Base-by-base conservation (phyloP, 2,329 filamentous ascomycete species). In the Exophiala xenobiotica region DNA sequence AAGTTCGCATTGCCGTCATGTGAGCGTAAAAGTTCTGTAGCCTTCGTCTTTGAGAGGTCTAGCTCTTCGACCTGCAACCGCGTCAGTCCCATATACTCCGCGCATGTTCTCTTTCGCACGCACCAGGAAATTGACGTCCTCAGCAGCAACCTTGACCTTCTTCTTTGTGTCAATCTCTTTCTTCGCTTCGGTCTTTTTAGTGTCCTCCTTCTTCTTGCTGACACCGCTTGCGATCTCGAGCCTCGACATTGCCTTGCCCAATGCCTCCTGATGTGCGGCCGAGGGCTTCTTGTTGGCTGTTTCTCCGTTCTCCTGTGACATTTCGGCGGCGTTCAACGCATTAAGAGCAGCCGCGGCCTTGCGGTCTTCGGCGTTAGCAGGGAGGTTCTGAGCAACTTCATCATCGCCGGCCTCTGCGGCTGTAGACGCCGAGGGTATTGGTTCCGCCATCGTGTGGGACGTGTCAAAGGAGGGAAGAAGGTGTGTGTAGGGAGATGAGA, bases 281-380 rank as follows among this genome's bases (percentile, higher is more conserved):
- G 69, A 66, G 11, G 63, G 63, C 42, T 68, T 54, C 43, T 57
- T 61, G 16, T 49, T 64, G 1, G 61, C 46, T 8, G 54, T 52
- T 35, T 65, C 65, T 9, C 61, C 58, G 23, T 69, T 67, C 7
- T 70, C 65, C 20, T 64, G 60, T 5, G 62, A 66, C 45, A 72
- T 68, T 41, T 67, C 69, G 47, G 68, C 72, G 9, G 67, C 65
- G 54, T 74, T 69, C 29, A 77, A 69, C 27, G 74, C 67, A 53
- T 72, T 74, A 43, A 77, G 72, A 6, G 74, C 74, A 11, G 73
- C 74, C 14, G 74, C 74, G 8, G 74, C 73, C 64, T 75, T 76
- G 61, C 74, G 74, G 62, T 76, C 74, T 66, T 77, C 74, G 23
- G 73, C 73, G 55, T 72, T 73, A 27, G 68, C 64, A 35, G 74